Evolutionary conservation across 129 eudicot genomes (phyloP).

Genomic region (Flaveria ramosissima): DNA sequence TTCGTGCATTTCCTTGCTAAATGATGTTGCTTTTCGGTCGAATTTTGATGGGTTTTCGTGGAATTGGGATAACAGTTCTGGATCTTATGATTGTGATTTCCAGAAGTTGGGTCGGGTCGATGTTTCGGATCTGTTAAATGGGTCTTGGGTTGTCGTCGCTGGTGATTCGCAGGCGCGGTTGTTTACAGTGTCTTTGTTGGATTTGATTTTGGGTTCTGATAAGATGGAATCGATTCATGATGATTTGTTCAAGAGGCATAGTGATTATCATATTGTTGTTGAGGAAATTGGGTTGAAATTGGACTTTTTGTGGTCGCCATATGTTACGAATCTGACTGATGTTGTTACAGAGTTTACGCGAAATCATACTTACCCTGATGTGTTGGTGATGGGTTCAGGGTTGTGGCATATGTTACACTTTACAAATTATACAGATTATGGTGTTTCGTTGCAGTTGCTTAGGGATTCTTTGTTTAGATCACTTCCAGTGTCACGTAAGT

Average conservation of each 20-base stretch:
- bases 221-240: conserved; percentile 56
- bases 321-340: conserved; percentile 60
- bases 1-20: conserved; percentile 59
- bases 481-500: conserved; percentile 45
- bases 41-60: conserved; percentile 41
- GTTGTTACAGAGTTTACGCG: conserved; percentile 37
- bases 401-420: conserved; percentile 92
- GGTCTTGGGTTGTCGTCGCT: conserved; percentile 94
- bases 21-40: conserved; percentile 38
- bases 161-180: conserved; percentile 95
- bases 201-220: conserved; percentile 57
- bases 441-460: conserved; percentile 46
- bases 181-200: conserved; percentile 66
- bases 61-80: conserved; percentile 47
- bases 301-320: conserved; percentile 96
- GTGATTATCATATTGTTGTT: conserved; percentile 70
- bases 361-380: conserved; percentile 65
- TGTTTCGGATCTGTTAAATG: conserved; percentile 81
- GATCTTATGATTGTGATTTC: conserved; percentile 58
- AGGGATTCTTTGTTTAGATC: conserved; percentile 47
- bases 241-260: conserved; percentile 92
- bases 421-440: conserved; percentile 56
- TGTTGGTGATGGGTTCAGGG: conserved; percentile 87
- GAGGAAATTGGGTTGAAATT: conserved; percentile 72
- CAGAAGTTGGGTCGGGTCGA: conserved; percentile 63